A percentile compares a stretch with the other conserved stretches of the same genome.
These are phyloP conservation scores for Thalassiosira oceanica DNA, from an alignment of 352 stramenopile genomes.

Conservation along the genomic window DNA sequence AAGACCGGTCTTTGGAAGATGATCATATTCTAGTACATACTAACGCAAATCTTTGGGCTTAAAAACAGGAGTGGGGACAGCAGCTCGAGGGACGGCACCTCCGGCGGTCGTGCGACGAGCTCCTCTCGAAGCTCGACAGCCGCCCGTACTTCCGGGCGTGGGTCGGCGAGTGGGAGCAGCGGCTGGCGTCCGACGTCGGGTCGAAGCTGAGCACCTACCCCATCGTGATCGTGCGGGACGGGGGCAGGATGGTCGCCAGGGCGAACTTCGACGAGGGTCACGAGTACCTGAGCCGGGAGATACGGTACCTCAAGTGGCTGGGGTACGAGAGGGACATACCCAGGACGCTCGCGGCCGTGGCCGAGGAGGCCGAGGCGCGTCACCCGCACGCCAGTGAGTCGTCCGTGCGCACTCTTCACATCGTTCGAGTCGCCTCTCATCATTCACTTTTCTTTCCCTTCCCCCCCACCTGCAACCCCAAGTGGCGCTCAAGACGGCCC, in stretches of 20 bases:
- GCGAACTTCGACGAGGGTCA: constrained; percentile 97
- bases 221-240: constrained; percentile 65
- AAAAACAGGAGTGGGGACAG: constrained; percentile 97
- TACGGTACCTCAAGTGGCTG: constrained; percentile 97
- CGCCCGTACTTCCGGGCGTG: constrained; percentile 93
- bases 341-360: constrained; percentile 92
- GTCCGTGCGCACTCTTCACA: neutral
- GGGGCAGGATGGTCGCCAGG: constrained; percentile 61
- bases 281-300: constrained; percentile 97
- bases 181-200: constrained; percentile 59
- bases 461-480: neutral
- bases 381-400: constrained; percentile 89
- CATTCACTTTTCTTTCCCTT: neutral
- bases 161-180: constrained; percentile 85
- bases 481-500: constrained; percentile 94
- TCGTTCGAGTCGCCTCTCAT: neutral
- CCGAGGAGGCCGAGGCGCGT: constrained; percentile 94
- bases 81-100: constrained; percentile 92
- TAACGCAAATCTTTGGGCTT: no score
- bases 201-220: constrained; percentile 81
- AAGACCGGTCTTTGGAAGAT: no score
- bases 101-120: constrained; percentile 87
- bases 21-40: no score
- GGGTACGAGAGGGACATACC: constrained; percentile 91
- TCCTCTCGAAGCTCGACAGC: constrained; percentile 85